A percentile compares a stretch with the other conserved stretches of the same genome.
phyloP scores from a whole-genome alignment of 1,284 basidiomycete genomes.

The Melampsora americana region DNA sequence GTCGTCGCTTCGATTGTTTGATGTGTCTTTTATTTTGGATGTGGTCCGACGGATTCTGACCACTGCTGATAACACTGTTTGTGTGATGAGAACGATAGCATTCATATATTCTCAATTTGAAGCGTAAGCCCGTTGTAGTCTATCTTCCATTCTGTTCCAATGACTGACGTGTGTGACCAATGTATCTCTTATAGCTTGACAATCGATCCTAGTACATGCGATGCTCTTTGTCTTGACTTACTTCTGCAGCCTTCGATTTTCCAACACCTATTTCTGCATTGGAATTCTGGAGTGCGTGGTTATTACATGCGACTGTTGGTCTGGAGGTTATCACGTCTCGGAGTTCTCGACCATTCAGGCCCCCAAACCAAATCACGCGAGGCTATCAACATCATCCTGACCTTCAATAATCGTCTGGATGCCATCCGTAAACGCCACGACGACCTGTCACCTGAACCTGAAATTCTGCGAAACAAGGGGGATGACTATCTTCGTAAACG shows the following conservation, averaged over 20 bases:
- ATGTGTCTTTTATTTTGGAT: slow-evolving; percentile 57
- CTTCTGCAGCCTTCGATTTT: slow-evolving; percentile 57
- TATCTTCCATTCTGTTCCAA: not conserved
- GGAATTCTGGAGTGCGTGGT: slow-evolving; percentile 58
- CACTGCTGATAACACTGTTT: slow-evolving; percentile 59
- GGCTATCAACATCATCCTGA: slow-evolving; percentile 56
- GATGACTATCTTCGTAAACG: slow-evolving; percentile 21
- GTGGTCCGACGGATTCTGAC: slow-evolving; percentile 57
- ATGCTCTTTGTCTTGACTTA: slow-evolving; percentile 56
- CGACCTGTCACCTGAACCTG: slow-evolving; percentile 39
- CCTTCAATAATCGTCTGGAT: slow-evolving; percentile 58
- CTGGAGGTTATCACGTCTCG: slow-evolving; percentile 58
- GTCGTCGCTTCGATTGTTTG: slow-evolving; percentile 52
- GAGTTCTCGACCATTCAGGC: slow-evolving; percentile 50
- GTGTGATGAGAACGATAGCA: slow-evolving; percentile 58
- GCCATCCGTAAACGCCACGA: slow-evolving; percentile 58
- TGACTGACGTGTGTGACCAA: not conserved
- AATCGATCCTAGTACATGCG: slow-evolving; percentile 54
- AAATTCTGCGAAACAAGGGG: slow-evolving; percentile 14
- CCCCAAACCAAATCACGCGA: slow-evolving; percentile 52
- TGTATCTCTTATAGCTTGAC: slow-evolving; percentile 53
- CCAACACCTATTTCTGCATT: slow-evolving; percentile 58
- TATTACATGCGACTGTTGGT: slow-evolving; percentile 57
- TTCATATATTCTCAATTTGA: slow-evolving; percentile 60
- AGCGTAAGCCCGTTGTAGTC: slow-evolving; percentile 47